Evolutionary conservation across 768 basidiomycete species (phyloP).

Genomic region (Hirschioporus abietinus): DNA sequence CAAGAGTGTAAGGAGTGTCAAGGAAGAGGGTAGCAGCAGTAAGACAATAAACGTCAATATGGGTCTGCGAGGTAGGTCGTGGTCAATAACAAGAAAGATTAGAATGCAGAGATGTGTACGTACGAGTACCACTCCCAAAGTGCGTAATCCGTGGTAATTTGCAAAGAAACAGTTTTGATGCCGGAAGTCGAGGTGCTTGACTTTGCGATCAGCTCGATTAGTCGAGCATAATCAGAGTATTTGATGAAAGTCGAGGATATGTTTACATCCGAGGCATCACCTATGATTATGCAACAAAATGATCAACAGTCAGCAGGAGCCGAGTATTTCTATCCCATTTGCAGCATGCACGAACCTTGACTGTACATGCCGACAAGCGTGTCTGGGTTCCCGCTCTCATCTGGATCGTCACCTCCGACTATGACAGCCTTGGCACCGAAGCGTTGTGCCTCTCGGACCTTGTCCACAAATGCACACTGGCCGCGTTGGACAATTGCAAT

Average conservation of each 20-base stretch:
- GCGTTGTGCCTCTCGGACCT: constrained; percentile 65
- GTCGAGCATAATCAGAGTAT: constrained; percentile 69
- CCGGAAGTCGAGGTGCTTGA: constrained; percentile 81
- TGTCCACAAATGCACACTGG: constrained; percentile 85
- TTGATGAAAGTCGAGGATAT: constrained; percentile 89
- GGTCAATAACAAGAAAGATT: constrained; percentile 11
- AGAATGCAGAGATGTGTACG: constrained; percentile 18
- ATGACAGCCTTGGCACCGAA: constrained; percentile 85
- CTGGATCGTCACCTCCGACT: constrained; percentile 81
- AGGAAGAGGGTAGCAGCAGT: constrained; percentile 80
- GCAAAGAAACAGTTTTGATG: constrained; percentile 64
- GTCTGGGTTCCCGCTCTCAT: constrained; percentile 61
- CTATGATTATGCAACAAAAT: constrained; percentile 31
- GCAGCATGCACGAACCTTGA: constrained; percentile 49
- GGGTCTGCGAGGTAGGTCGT: constrained; percentile 46
- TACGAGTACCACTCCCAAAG: constrained; percentile 94
- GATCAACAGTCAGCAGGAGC: constrained; percentile 7
- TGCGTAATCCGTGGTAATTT: constrained; percentile 74
- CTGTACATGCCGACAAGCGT: constrained; percentile 88
- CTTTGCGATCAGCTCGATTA: constrained; percentile 61
- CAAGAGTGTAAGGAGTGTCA: constrained; percentile 86
- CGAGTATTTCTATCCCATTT: constrained; percentile 9
- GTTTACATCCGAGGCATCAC: constrained; percentile 77
- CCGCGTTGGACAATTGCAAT: constrained; percentile 91
- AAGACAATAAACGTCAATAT: constrained; percentile 85